phyloP scores from a whole-genome alignment of 1,284 basidiomycete species.

The Cutaneotrichosporon sp. region DNA sequence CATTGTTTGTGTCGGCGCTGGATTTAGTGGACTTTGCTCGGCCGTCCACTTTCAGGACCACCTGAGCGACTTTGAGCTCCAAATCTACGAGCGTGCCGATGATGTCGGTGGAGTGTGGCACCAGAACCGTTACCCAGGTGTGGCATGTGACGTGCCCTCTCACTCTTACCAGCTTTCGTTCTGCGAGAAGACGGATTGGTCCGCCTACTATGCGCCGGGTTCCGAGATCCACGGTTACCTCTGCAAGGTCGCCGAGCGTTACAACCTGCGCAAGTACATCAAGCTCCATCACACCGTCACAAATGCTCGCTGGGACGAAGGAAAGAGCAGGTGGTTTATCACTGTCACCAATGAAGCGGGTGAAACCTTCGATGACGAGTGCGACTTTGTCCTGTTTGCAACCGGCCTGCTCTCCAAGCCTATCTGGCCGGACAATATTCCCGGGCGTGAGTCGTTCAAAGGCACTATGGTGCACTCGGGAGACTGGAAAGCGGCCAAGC shows the following conservation, averaged over 20 bases:
- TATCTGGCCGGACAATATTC: conserved; percentile 23
- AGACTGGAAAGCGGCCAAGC: conserved; percentile 12
- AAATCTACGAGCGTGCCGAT: conserved; percentile 11
- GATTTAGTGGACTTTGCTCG: conserved; percentile 14
- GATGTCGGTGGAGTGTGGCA: conserved; percentile 18
- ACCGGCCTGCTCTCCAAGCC: conserved; percentile 26
- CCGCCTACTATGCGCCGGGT: conserved; percentile 27
- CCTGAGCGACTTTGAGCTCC: conserved; percentile 7
- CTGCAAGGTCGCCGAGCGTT: conserved; percentile 23
- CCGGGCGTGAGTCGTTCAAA: conserved; percentile 22
- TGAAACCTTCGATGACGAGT: conserved; percentile 17
- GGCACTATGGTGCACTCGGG: conserved; percentile 30
- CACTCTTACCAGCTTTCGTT: conserved; percentile 30
- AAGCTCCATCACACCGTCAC: conserved; percentile 29
- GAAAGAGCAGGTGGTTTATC: conserved; percentile 28
- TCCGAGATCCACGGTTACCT: conserved; percentile 34
- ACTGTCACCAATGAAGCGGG: conserved; percentile 11
- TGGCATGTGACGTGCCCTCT: conserved; percentile 33
- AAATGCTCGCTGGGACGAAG: conserved; percentile 26
- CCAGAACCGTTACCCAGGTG: conserved; percentile 30
- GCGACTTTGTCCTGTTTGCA: conserved; percentile 37
- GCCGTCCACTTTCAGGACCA: conserved; percentile 10
- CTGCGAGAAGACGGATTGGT: conserved; percentile 24
- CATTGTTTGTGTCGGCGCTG: conserved; percentile 12
- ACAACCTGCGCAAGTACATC: conserved; percentile 27